These are phyloP conservation scores for Chaetomiaceae sp. DNA, from an alignment of 2,329 filamentous ascomycete species.

Conservation along the genomic window DNA sequence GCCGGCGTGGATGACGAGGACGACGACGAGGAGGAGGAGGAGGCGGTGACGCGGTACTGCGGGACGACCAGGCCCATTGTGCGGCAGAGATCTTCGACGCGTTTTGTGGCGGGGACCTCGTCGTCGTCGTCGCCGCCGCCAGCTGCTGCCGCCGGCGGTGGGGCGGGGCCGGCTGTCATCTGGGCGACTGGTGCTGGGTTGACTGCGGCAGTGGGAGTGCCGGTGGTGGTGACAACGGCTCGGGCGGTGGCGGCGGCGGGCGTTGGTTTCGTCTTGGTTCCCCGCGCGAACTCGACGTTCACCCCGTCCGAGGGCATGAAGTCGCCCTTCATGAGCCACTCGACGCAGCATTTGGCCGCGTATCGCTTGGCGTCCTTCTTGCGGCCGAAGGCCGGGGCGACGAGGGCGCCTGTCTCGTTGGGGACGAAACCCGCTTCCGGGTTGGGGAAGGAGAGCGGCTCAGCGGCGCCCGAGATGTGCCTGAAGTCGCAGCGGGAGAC, in stretches of 20 bases:
- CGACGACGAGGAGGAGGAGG: too few species aligned
- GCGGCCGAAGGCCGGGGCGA: conserved; percentile 36
- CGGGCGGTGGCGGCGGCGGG: neutral
- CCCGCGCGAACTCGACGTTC: conserved; percentile 20
- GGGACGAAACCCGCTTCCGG: conserved; percentile 29
- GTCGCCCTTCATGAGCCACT: conserved; percentile 30
- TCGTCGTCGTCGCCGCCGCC: too few species aligned
- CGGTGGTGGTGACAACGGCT: neutral
- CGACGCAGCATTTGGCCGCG: conserved; percentile 46
- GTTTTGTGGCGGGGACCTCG: conserved; percentile 19
- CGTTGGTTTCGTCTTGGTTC: conserved; percentile 13
- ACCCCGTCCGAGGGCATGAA: conserved; percentile 29
- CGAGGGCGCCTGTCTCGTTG: conserved; percentile 19
- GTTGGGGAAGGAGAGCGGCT: conserved; percentile 26
- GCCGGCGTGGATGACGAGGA: neutral
- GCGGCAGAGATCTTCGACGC: conserved; percentile 33
- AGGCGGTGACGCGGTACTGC: conserved; percentile 33
- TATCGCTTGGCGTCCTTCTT: conserved; percentile 54
- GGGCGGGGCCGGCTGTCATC: too few species aligned
- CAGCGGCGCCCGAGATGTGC: neutral
- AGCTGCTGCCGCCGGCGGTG: too few species aligned
- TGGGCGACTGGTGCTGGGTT: too few species aligned
- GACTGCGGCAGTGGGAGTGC: neutral
- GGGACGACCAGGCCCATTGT: conserved; percentile 34
- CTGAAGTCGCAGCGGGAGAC: neutral